These are phyloP conservation scores for Penicillium concentricum DNA, from an alignment of 2,329 filamentous ascomycete genomes.

Conservation along the genomic window DNA sequence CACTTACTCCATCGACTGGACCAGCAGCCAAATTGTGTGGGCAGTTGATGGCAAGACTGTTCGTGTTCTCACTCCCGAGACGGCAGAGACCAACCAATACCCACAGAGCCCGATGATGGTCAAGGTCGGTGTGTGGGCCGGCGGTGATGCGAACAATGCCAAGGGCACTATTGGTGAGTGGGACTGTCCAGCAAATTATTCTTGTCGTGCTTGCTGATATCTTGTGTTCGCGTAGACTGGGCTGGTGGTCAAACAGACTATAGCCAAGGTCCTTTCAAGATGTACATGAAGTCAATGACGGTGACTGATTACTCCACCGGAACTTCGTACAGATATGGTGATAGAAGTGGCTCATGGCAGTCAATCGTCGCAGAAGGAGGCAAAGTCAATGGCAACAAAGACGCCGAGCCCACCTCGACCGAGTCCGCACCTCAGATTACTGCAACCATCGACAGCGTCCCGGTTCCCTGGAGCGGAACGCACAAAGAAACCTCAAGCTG, in stretches of 20 bases:
- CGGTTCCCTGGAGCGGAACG: slow-evolving; percentile 64
- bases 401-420: slow-evolving; percentile 43
- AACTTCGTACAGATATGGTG: slow-evolving; percentile 76
- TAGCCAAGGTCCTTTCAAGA: slow-evolving; percentile 75
- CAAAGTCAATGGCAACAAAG: slow-evolving; percentile 63
- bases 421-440: slow-evolving; percentile 61
- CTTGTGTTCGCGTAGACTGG: slow-evolving; percentile 57
- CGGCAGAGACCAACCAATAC: slow-evolving; percentile 71
- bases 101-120: slow-evolving; percentile 95
- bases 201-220: background rate
- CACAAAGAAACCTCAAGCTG: slow-evolving; percentile 46
- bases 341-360: slow-evolving; percentile 73
- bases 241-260: slow-evolving; percentile 85
- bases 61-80: slow-evolving; percentile 68
- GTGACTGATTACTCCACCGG: slow-evolving; percentile 94
- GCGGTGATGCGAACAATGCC: slow-evolving; percentile 77
- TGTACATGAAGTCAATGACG: slow-evolving; percentile 73
- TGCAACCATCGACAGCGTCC: slow-evolving; percentile 60
- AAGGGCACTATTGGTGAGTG: slow-evolving; percentile 71
- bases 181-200: background rate
- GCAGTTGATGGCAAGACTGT: slow-evolving; percentile 75
- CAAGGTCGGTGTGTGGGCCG: slow-evolving; percentile 89
- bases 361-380: slow-evolving; percentile 83
- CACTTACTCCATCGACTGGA: slow-evolving; percentile 93
- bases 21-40: slow-evolving; percentile 79